A percentile compares a stretch with the other conserved stretches of the same genome.
Evolutionary conservation across 306 rosid species (phyloP).

Genomic region (Citrullus amarus): DNA sequence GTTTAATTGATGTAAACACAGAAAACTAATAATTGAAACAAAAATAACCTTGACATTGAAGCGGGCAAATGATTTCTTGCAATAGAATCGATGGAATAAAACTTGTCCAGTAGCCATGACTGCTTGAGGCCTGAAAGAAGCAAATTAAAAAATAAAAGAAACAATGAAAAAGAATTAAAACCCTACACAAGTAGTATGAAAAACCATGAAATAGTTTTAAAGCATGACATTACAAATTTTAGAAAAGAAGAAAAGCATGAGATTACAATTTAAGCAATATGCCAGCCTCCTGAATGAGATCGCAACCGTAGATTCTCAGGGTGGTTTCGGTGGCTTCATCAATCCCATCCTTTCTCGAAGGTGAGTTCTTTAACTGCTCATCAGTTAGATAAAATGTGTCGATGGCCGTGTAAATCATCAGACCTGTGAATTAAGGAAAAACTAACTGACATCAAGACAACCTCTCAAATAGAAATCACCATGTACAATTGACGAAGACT

Average conservation of each 20-base stretch:
- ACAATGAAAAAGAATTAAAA: constrained; percentile 15
- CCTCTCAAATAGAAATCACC: background rate
- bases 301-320: constrained; percentile 85
- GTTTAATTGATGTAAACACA: background rate
- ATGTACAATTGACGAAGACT: background rate
- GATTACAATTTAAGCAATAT: constrained; percentile 75
- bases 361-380: constrained; percentile 49
- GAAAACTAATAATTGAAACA: background rate
- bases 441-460: background rate
- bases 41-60: constrained; percentile 71
- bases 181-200: background rate
- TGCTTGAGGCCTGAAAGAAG: constrained; percentile 66
- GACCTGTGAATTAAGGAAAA: background rate
- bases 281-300: constrained; percentile 93
- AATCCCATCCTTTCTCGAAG: constrained; percentile 75
- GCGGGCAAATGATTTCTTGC: constrained; percentile 92
- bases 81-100: constrained; percentile 83
- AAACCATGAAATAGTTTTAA: background rate
- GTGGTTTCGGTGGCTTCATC: constrained; percentile 68
- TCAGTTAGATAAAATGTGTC: constrained; percentile 77
- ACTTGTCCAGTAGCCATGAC: constrained; percentile 99
- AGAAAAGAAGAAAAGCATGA: background rate
- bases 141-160: background rate
- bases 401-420: constrained; percentile 79
- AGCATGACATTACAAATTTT: constrained; percentile 35